Percentiles rank a stretch among this genome's conserved stretches.
phyloP scores from a whole-genome alignment of 75 land plant genomes.

The Sequoiadendron giganteum region DNA sequence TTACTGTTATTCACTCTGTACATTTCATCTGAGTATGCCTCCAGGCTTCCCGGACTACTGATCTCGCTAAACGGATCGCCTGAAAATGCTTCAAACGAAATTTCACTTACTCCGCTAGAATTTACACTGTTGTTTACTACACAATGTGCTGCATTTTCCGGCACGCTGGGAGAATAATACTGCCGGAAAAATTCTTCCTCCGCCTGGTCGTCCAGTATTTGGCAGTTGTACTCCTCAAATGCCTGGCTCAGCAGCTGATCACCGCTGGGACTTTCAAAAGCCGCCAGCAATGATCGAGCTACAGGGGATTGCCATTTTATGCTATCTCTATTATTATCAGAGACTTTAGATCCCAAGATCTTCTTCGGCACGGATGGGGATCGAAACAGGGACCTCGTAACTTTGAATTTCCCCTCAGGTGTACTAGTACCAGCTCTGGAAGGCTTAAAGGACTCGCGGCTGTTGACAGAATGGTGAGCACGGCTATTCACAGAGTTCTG shows the following conservation, averaged over 20 bases:
- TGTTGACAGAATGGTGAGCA: background rate
- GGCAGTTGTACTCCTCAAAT: background rate
- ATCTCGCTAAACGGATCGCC: background rate
- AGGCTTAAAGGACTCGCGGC: background rate
- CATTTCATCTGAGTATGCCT: background rate
- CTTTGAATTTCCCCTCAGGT: background rate
- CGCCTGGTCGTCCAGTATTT: background rate
- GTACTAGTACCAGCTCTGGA: background rate
- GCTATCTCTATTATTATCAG: background rate
- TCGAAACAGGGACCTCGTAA: slow-evolving; percentile 7
- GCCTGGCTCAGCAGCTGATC: background rate
- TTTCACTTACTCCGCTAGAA: background rate
- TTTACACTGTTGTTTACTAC: background rate
- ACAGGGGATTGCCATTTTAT: background rate
- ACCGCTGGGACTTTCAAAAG: background rate
- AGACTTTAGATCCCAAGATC: background rate
- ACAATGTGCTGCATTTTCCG: background rate
- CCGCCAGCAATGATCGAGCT: background rate
- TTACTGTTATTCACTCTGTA: background rate
- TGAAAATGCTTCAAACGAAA: background rate
- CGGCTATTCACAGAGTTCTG: background rate
- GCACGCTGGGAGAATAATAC: background rate
- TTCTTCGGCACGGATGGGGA: background rate
- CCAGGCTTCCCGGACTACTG: background rate
- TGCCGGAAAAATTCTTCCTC: slow-evolving; percentile 11